Base-by-base conservation (phyloP, 1,284 basidiomycete species). In the Ceratobasidium sp. region DNA sequence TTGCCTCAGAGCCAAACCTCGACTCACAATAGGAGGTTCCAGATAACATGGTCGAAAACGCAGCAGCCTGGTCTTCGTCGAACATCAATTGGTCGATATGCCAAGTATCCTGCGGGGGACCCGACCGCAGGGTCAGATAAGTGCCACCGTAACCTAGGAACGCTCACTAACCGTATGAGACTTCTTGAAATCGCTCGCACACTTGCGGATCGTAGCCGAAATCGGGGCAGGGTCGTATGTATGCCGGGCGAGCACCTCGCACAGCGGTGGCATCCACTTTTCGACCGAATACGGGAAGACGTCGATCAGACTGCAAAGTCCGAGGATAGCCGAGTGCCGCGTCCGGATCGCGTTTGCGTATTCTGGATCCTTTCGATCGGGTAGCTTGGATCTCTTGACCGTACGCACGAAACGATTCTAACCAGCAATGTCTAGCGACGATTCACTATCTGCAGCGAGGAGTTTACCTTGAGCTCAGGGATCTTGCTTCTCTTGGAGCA, bases 401-500 rank as follows among this genome's bases (percentile, higher is more conserved):
- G 93, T 80, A 85, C 86, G 81, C 66, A 94, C 86, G 84, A 97
- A 98, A 41, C 92, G 94, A 82, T 95, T 91, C 93, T 96, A 81
- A 23, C 27, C 64, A 64, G 55, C 70, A 77, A 73, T 60, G 54
- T 69, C 68, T 55, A 79, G 38, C 27, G 23, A 52, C 30, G 33
- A 35, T 23, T 48, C 41, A 35, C 27, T 33, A 48, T 50, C 59
- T 59, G 27, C n/a, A 73, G 55, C 54, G 46, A 79, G 67, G 27
- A 23, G 48, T 52, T 80, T 82, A 94, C 95, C 89, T 94, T 96
- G 81, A 99, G 87, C 5, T 93, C 92, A 68, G 94, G 86, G 81
- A 99, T 96, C 82, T 93, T 94, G 78, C 94, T 90, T 75, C 97
- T 89, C 84, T 98, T 96, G 14, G 96, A 97, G 83, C 96, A 98